Base-by-base conservation (phyloP, 306 rosid species). In the Vigna angularis region DNA sequence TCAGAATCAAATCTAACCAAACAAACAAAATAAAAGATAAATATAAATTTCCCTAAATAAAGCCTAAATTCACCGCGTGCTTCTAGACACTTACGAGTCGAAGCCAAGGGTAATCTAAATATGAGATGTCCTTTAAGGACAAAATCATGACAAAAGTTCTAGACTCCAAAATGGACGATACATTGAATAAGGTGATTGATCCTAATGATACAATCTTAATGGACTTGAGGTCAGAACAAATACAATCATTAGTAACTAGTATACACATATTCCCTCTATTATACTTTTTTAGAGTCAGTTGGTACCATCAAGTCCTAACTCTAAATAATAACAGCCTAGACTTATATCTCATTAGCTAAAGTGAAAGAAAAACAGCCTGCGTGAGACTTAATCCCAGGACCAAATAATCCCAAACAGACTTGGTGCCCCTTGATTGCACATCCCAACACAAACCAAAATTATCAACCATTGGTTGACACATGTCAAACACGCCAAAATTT, bases 401-500 rank as follows among this genome's bases (percentile, higher is more conserved):
- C 63, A 58, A 70, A 47, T 34, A 79, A 59, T 34, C 73, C 44
- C 45, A 9, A 15, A 45, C 38, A 42, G 6, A 74, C 11, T 55
- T 45, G 34, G 64, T 66, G 52, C 67, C 9, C 24, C 68, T 55
- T 4, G 47, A 51, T 63, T 74, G 61, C 30, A 18, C 49, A 75
- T 68, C 56, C 14, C 55, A 77, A 57, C 24, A 50, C 71, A 45
- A 84, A 49, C 59, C 44, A 71, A 26, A 73, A 70, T 62, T 22
- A 68, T 56, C 44, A 84, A 20, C 32, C 66, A 76, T 34, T 52
- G 56, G 70, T 71, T 61, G 32, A 53, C 8, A 65, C 70, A 67
- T 32, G 61, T 65, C 66, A 69, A 20, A 40, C 59, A 30, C 17
- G 79, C 26, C 6, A 56, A 75, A 57, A 70, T 4, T 45, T 64